These are phyloP conservation scores for Haplosporangium sp. DNA, from an alignment of 371 early-diverging fungal species.

Conservation along the genomic window DNA sequence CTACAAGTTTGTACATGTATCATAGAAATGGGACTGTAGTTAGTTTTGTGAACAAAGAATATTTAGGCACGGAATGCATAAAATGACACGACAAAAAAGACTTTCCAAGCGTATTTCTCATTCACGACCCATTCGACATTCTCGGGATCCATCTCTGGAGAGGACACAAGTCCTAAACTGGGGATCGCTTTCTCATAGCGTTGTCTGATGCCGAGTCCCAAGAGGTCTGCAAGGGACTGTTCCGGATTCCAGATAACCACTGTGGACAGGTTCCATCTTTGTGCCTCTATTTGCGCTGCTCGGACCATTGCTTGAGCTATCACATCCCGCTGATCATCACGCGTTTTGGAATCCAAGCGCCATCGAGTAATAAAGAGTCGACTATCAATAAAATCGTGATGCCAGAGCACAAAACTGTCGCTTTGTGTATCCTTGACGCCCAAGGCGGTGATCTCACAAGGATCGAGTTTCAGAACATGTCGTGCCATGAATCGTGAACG, in stretches of 20 bases:
- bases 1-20: background rate
- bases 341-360: constrained; percentile 15
- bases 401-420: constrained; percentile 41
- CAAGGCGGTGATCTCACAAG: constrained; percentile 5
- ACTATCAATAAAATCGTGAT: constrained; percentile 22
- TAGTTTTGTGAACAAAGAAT: background rate
- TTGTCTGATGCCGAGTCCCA: constrained; percentile 13
- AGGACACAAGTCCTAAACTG: constrained; percentile 18
- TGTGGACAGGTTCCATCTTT: constrained; percentile 26
- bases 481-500: constrained; percentile 25
- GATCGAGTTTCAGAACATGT: constrained; percentile 7
- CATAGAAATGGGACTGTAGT: background rate
- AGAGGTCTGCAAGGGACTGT: constrained; percentile 15
- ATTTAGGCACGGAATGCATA: background rate
- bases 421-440: constrained; percentile 14
- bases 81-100: background rate
- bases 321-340: background rate
- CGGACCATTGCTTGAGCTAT: constrained; percentile 16
- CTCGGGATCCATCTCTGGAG: constrained; percentile 4
- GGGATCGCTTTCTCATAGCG: constrained; percentile 27
- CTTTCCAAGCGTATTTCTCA: constrained; percentile 47
- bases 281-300: constrained; percentile 33
- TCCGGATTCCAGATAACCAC: constrained; percentile 43
- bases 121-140: constrained; percentile 39
- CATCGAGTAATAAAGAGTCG: constrained; percentile 33